These are phyloP conservation scores for Raffaelea arxii DNA, from an alignment of 2,329 filamentous ascomycete species.

Conservation along the genomic window DNA sequence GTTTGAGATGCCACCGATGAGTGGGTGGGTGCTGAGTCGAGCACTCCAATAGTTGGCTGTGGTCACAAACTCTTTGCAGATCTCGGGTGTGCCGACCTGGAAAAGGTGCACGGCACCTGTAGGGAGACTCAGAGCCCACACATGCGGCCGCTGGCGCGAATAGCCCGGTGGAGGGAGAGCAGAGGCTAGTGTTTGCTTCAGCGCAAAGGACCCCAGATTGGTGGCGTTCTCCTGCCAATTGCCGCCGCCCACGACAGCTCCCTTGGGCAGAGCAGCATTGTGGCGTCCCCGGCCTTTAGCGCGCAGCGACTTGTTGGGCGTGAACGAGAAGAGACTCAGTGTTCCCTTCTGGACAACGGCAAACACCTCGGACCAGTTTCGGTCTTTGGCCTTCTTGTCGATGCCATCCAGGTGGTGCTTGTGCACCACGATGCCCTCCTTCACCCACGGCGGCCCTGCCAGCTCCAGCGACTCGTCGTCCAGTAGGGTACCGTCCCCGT, in stretches of 20 bases:
- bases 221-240: constrained; percentile 99
- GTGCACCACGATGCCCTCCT: constrained; percentile 91
- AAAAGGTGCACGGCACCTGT: constrained; percentile 96
- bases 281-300: constrained; percentile 51
- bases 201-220: constrained; percentile 73
- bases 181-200: constrained; percentile 87
- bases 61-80: constrained; percentile 86
- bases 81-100: constrained; percentile 90
- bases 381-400: constrained; percentile 86
- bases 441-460: constrained; percentile 92
- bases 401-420: constrained; percentile 90
- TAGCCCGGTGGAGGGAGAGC: constrained; percentile 85
- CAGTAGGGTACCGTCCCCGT: constrained; percentile 52
- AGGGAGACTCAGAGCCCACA: constrained; percentile 88
- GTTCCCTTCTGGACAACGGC: constrained; percentile 93
- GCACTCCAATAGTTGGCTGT: constrained; percentile 98
- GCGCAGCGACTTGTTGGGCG: constrained; percentile 64
- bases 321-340: constrained; percentile 90
- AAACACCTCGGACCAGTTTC: constrained; percentile 92
- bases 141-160: constrained; percentile 79
- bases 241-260: constrained; percentile 75
- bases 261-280: constrained; percentile 38
- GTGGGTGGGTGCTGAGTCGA: constrained; percentile 81
- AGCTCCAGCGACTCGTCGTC: constrained; percentile 91
- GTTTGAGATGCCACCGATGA: constrained; percentile 89